Evolutionary conservation across 1,139 yeast genomes (phyloP).

Genomic region (Yamadazyma atlantica): DNA sequence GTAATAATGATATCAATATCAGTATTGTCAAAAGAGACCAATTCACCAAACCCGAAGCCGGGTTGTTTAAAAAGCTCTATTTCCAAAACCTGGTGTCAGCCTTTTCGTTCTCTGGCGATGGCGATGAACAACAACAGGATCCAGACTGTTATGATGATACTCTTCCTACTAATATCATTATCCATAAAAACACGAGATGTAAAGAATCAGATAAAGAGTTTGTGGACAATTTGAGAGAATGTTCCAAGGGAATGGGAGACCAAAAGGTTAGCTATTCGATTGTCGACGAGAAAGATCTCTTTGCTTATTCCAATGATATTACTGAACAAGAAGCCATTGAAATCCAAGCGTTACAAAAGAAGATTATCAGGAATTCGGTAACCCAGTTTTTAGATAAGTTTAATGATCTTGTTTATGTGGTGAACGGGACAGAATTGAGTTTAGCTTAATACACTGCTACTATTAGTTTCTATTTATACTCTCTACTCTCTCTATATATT

Average conservation of each 20-base stretch:
- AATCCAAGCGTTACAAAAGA: conserved; percentile 11
- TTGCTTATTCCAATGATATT: conserved; percentile 4
- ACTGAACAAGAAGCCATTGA: conserved; percentile 10
- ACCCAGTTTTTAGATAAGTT: conserved; percentile 11
- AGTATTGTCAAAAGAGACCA: conserved; percentile 9
- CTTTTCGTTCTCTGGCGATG: conserved; percentile 10
- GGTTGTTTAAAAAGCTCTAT: conserved; percentile 12
- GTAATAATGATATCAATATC: conserved; percentile 9
- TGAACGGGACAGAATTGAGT: conserved; percentile 14
- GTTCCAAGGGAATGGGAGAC: neutral
- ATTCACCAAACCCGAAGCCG: conserved; percentile 10
- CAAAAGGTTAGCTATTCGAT: conserved; percentile 7
- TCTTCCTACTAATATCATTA: conserved; percentile 12
- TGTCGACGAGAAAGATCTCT: conserved; percentile 11
- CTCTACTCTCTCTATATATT: neutral
- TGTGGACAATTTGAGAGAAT: conserved; percentile 13
- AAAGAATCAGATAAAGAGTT: conserved; percentile 11
- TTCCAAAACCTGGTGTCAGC: conserved; percentile 6
- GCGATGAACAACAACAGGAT: conserved; percentile 5
- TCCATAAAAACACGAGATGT: conserved; percentile 12
- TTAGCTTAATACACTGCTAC: neutral
- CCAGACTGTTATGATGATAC: conserved; percentile 13
- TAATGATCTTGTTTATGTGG: conserved; percentile 14
- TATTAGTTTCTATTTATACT: too few species aligned
- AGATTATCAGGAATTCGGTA: conserved; percentile 8